These are phyloP conservation scores for Pseudogymnoascus sp. DNA, from an alignment of 2,329 filamentous ascomycete species.

Conservation along the genomic window DNA sequence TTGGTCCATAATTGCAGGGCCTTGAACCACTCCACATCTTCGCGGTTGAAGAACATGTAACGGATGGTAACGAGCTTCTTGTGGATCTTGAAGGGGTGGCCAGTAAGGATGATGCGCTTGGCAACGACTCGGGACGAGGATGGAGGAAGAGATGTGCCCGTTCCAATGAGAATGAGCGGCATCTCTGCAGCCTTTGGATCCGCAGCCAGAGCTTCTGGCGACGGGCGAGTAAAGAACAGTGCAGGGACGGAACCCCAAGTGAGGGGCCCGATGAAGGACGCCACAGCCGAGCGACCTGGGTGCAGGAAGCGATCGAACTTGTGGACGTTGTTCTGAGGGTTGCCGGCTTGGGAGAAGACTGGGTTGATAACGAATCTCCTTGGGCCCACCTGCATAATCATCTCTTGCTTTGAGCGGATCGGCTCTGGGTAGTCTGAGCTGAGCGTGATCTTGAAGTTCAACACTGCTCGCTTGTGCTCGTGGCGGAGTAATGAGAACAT, in stretches of 20 bases:
- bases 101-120: conserved; percentile 88
- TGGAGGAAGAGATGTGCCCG: conserved; percentile 77
- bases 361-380: conserved; percentile 83
- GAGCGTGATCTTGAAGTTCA: conserved; percentile 85
- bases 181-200: conserved; percentile 37
- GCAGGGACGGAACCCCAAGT: conserved; percentile 90
- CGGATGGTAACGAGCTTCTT: conserved; percentile 93
- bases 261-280: conserved; percentile 80
- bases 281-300: conserved; percentile 81
- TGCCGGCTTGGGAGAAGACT: conserved; percentile 80
- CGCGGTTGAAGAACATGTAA: conserved; percentile 99
- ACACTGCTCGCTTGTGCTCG: conserved; percentile 84
- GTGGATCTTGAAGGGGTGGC: conserved; percentile 97
- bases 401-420: conserved; percentile 83
- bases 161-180: conserved; percentile 67
- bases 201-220: conserved; percentile 33
- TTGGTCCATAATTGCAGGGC: conserved; percentile 91
- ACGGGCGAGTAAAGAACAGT: conserved; percentile 69
- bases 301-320: conserved; percentile 92
- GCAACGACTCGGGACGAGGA: conserved; percentile 73
- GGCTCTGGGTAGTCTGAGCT: conserved; percentile 67
- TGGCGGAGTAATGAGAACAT: conserved; percentile 85
- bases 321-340: conserved; percentile 92
- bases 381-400: conserved; percentile 85
- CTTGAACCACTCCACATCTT: conserved; percentile 97